Base-by-base conservation (phyloP, 306 rosid species). In the Quercus glauca region DNA sequence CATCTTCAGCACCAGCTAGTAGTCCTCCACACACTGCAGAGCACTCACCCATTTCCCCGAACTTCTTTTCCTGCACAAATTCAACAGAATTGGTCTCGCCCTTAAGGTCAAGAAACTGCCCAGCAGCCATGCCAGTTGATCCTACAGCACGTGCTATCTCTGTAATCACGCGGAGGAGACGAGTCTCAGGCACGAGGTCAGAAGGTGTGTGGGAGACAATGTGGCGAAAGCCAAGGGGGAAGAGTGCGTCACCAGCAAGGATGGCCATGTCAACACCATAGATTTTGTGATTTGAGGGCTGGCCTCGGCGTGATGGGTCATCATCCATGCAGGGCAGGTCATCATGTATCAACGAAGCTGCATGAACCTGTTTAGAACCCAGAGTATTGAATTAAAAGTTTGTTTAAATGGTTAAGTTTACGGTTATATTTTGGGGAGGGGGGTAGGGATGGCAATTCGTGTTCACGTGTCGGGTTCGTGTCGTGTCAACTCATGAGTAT, bases 281-380 rank as follows among this genome's bases (percentile, higher is more conserved):
- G 70, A 88, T 29, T 31, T 84, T 81, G 82, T 95, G 97, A 82
- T 91, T 95, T 20, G 99, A 91, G n/a, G 99, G 98, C 77, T 91
- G 84, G 69, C 98, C 96, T 71, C 97, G 88, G 14, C 99, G 96
- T 25, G 91, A 88, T 10, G 92, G 81, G 65, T 91, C 90, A 74
- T 92, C 99, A 31, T 95, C 99, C 98, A 92, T 95, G 77, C 92
- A 92, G 60, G 99, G 99, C 79, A 95, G 97, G 79, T 95, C 99
- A 55, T 95, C 96, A 15, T 95, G 99, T 81, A 92, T 92, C 88
- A 95, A 81, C 49, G 98, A 95, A 75, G 99, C 99, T 0, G 97
- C 91, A 79, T 95, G 99, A 69, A 95, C 98, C 99, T 95, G 90
- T 72, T 73, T 79, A 61, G 65, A 75, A 75, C 76, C 51, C 58